Evolutionary conservation across 306 rosid genomes (phyloP), one percentile per base, ranked within the genome.

Genomic region (Cajanus cajan): DNA sequence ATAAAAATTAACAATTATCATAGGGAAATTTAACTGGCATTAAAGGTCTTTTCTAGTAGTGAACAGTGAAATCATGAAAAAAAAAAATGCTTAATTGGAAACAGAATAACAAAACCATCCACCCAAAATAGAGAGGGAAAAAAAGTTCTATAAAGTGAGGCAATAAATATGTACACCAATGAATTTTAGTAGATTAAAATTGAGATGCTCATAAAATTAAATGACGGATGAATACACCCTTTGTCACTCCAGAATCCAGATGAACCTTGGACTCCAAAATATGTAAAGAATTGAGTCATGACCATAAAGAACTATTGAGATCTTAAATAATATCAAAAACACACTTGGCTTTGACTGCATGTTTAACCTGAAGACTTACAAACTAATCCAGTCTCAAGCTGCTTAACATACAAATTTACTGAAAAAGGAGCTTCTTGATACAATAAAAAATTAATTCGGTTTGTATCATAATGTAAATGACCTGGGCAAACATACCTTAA

Each of bases 361-460:
- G 51, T 45, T 47, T 79, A 45, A 8, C 33, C 39, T 31, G 7
- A 54, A 22, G 41, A 71, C 24, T 51, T 14, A 0, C 71, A 55
- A 76, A 5, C 54, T 71, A n/a, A 76, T 11, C 18, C 31, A 45
- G 21, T 66, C 18, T 72, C 43, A 12, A 14, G 74, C 68, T 41
- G 5, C 68, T 67, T 21, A 37, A 64, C 41, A 33, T 41, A 74
- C 68, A 78, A 50, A 19, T 65, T 64, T 25, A 50, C 44, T 4
- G 33, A 48, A 43, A 45, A 70, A 47, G 18, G 25, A 73, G 68
- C 67, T 22, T 40, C 68, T 54, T 7, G 37, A 13, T 58, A 51
- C 43, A 52, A 68, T 25, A 68, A 68, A 62, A 59, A 69, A 69
- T 67, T 68, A 33, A 73, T 58, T 24, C 24, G 51, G 77, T n/a